Base-by-base conservation (phyloP, 768 basidiomycete species). In the Cubamyces sp. region DNA sequence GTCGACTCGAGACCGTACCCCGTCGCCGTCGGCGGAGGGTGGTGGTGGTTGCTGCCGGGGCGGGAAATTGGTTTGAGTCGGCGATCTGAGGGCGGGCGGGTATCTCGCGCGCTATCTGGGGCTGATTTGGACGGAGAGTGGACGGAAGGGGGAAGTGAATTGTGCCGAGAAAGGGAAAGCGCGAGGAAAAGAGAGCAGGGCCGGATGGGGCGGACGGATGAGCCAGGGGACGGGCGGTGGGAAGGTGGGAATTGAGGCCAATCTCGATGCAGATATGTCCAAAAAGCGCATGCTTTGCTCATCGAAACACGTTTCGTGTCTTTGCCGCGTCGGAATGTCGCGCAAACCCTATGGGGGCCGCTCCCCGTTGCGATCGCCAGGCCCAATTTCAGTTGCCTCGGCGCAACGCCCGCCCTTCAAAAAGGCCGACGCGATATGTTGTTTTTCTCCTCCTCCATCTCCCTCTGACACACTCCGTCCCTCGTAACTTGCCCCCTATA, bases 221-320 rank as follows among this genome's bases (percentile, higher is more conserved):
- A 40, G 53, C 40, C 54, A 54, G 46, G 60, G 57, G 19, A 11
- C 26, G 48, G 59, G 28, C 40, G 41, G 64, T 52, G 57, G 52
- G 53, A 64, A 59, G 57, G 21, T 30, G 28, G 48, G 34, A 11
- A 50, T 68, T 51, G 47, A 28, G 30, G 49, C 54, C 37, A 61
- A 62, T 56, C 53, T 62, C 34, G 65, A 67, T 71, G 70, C 66
- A 68, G 67, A 73, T 70, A 74, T 73, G 69, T 71, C 73, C 70
- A 71, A 73, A 71, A 68, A 71, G 69, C 79, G 81, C 61, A 62
- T 34, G 59, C 64, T 68, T 70, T 69, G 71, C 79, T 78, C 81
- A 80, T 79, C 83, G 85, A 82, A 87, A 87, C 87, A 89, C 87
- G 87, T 89, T 87, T 85, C 81, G 83, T 81, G 84, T 83, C 78